phyloP scores from a whole-genome alignment of 2,329 filamentous ascomycete species.

The Pestalotiopsis sp. region DNA sequence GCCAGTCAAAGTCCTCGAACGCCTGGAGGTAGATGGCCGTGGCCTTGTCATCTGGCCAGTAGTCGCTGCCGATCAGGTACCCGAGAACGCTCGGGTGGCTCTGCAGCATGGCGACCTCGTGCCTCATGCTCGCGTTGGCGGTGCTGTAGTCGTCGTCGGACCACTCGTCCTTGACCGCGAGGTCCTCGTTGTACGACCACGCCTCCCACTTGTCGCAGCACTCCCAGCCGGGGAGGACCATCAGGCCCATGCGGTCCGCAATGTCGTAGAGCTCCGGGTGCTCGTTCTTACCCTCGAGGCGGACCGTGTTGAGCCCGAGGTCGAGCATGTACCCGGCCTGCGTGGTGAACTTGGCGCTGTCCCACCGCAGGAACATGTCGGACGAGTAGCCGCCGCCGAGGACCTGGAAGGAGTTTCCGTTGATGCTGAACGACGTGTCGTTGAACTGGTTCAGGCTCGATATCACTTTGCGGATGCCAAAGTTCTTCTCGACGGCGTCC shows the following conservation, averaged over 20 bases:
- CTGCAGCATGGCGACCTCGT: slow-evolving; percentile 64
- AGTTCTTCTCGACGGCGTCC: slow-evolving; percentile 38
- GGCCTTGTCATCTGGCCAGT: slow-evolving; percentile 62
- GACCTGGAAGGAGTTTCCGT: slow-evolving; percentile 61
- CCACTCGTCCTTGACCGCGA: slow-evolving; percentile 47
- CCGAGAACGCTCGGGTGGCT: slow-evolving; percentile 60
- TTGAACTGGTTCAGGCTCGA: slow-evolving; percentile 53
- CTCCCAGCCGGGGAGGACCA: slow-evolving; percentile 67
- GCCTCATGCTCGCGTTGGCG: slow-evolving; percentile 57
- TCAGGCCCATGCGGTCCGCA: slow-evolving; percentile 60
- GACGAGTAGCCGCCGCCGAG: slow-evolving; percentile 62
- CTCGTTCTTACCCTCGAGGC: slow-evolving; percentile 67
- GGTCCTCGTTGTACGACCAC: slow-evolving; percentile 62
- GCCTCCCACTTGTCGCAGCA: slow-evolving; percentile 72
- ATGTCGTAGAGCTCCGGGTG: slow-evolving; percentile 63
- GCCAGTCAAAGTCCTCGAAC: slow-evolving; percentile 54
- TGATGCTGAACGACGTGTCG: slow-evolving; percentile 59
- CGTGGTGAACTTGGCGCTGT: slow-evolving; percentile 44
- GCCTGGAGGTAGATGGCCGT: slow-evolving; percentile 55
- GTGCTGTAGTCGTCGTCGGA: slow-evolving; percentile 54
- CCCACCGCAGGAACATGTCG: slow-evolving; percentile 65
- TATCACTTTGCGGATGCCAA: slow-evolving; percentile 58
- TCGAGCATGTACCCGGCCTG: slow-evolving; percentile 59
- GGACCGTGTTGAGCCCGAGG: slow-evolving; percentile 65
- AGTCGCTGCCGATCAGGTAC: slow-evolving; percentile 65